Base-by-base conservation (phyloP, 2,329 filamentous ascomycete species). In the Aureobasidium namibiae region DNA sequence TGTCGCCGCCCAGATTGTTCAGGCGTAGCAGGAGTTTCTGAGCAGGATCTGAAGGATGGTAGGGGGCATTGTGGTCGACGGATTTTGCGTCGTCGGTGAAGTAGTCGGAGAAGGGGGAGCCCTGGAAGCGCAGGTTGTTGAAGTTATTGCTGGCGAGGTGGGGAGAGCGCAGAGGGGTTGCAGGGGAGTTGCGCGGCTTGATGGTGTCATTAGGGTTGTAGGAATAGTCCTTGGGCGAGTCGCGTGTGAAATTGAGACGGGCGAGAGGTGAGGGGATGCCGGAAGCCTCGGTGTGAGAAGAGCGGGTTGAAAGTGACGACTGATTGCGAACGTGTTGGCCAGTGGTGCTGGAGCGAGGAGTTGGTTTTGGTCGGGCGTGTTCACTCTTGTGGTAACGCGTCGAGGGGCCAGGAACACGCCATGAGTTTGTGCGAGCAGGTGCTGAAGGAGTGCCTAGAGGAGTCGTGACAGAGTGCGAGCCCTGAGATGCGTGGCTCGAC, bases 51-150 rank as follows among this genome's bases (percentile, higher is more conserved):
- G 65, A 66, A 10, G 66, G 64, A 44, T 60, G 54, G 29, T 63
- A 60, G 6, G 52, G 33, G n/a, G 45, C 57, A 29, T 60, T 58
- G 48, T 62, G 60, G 29, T 67, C 61, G 4, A 64, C 53, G 4
- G 67, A 70, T 14, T 65, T 66, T 18, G 67, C 65, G 58, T 72
- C 67, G 56, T 73, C 71, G 54, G 71, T 73, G 65, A 73, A 73
- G 63, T 74, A 74, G 64, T 75, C 73, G 60, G 68, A 71, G 63
- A 73, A 74, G 2, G 73, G 73, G 49, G 73, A 74, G 57, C 72
- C 67, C 31, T 67, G 66, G 41, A 66, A 59, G 2, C 66, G 56
- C 10, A 50, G 41, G n/a, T 56, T 52, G 26, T 53, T 44, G 41
- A 56, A 53, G 18, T 53, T 59, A 11, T 53, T 49, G 34, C 31